Percentiles rank a stretch among this genome's conserved stretches.
Conservation (phyloP, 441 rosid species). For the Omphalea diandra region DNA sequence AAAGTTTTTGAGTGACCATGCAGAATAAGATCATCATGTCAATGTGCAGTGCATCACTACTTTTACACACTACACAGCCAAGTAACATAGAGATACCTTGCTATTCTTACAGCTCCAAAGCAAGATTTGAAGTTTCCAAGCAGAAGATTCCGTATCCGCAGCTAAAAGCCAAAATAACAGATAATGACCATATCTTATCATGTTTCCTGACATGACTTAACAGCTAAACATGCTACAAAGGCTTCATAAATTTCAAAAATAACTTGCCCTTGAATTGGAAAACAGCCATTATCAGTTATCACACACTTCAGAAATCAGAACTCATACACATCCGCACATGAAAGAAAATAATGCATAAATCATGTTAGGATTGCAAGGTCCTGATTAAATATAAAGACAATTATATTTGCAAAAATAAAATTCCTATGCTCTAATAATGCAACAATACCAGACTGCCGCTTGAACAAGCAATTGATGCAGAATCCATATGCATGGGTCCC, state of each 20-base stretch:
- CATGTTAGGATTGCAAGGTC: not conserved
- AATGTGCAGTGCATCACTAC: too few species aligned
- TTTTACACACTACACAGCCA: not conserved
- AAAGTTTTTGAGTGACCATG: not conserved
- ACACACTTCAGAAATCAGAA: not conserved
- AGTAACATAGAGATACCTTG: not conserved
- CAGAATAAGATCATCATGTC: not conserved
- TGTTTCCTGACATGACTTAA: not conserved
- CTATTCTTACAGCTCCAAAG: not conserved
- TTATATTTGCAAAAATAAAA: not conserved
- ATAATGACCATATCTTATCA: not conserved
- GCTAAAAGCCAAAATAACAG: not conserved
- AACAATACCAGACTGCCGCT: not conserved
- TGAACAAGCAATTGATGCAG: not conserved
- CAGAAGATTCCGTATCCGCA: not conserved
- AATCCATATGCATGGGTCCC: not conserved
- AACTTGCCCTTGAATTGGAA: not conserved
- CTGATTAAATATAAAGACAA: not conserved
- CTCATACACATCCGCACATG: too few species aligned
- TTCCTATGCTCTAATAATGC: not conserved
- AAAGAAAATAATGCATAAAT: not conserved
- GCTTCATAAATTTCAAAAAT: not conserved
- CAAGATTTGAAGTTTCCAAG: not conserved
- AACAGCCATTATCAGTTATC: not conserved
- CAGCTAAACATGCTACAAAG: not conserved